These are phyloP conservation scores for Ormosia emarginata DNA, from an alignment of 306 rosid genomes.

Conservation along the genomic window DNA sequence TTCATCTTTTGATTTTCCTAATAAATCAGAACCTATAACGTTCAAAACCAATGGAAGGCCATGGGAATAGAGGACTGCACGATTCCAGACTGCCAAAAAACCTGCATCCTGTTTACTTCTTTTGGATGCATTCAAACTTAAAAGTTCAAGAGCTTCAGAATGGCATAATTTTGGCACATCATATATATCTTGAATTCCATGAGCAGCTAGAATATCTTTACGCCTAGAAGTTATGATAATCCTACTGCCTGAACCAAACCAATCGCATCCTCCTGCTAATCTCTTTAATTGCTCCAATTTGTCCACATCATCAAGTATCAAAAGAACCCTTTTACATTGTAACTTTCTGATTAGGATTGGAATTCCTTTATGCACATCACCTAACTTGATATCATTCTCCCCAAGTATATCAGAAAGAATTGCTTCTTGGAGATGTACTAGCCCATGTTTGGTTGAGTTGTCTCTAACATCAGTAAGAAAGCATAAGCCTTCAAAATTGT, in stretches of 20 bases:
- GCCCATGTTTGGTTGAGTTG: background rate
- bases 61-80: background rate
- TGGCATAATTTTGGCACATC: background rate
- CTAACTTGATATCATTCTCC: background rate
- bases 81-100: background rate
- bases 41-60: constrained; percentile 22
- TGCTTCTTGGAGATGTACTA: background rate
- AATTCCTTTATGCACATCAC: background rate
- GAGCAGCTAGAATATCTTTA: background rate
- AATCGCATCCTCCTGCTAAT: background rate
- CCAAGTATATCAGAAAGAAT: background rate
- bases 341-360: background rate
- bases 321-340: background rate
- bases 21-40: background rate
- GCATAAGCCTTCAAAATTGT: constrained; percentile 10
- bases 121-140: background rate
- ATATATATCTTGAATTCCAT: constrained; percentile 2
- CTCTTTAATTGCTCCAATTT: background rate
- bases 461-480: constrained; percentile 3
- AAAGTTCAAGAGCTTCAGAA: background rate
- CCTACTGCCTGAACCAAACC: background rate
- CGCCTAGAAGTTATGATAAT: background rate
- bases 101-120: background rate
- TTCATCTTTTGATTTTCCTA: background rate
- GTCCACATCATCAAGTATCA: constrained; percentile 12